These are phyloP conservation scores for Beauveria rudraprayagi DNA, from an alignment of 2,329 filamentous ascomycete genomes.

Conservation along the genomic window DNA sequence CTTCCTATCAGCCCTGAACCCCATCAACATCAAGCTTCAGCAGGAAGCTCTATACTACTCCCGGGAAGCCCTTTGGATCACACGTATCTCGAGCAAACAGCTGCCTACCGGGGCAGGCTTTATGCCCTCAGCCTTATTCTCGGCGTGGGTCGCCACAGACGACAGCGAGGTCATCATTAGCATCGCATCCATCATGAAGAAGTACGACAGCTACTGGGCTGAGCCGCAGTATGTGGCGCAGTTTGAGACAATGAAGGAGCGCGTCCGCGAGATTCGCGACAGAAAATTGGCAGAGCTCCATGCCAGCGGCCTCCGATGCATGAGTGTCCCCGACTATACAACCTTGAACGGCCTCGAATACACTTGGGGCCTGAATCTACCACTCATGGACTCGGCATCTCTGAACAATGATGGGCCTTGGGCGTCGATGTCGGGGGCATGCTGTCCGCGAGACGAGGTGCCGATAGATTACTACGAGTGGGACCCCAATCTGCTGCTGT, in stretches of 20 bases:
- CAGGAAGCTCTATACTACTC: constrained; percentile 14
- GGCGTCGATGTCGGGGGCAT: neutral
- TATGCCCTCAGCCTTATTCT: constrained; percentile 19
- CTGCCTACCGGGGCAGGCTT: constrained; percentile 22
- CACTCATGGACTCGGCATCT: neutral
- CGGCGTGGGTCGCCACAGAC: constrained; percentile 20
- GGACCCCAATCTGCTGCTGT: neutral
- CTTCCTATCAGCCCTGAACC: constrained; percentile 17
- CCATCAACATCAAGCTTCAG: constrained; percentile 8
- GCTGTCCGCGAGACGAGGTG: neutral
- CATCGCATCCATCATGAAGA: constrained; percentile 13
- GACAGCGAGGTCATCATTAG: constrained; percentile 18
- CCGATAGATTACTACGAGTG: neutral
- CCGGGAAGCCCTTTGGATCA: constrained; percentile 19
- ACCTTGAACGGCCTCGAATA: neutral
- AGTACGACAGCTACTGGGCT: constrained; percentile 17
- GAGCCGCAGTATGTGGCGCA: constrained; percentile 8
- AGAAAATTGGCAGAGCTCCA: neutral
- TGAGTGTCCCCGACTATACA: constrained; percentile 4
- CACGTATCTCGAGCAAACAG: constrained; percentile 15
- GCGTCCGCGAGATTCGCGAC: neutral
- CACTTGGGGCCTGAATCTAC: neutral
- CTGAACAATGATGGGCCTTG: neutral
- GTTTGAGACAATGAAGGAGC: constrained; percentile 4
- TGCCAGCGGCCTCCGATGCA: neutral